Evolutionary conservation across 148 eudicot genomes (phyloP), one percentile per base, ranked within the genome.

Genomic region (Limonium bicolor): DNA sequence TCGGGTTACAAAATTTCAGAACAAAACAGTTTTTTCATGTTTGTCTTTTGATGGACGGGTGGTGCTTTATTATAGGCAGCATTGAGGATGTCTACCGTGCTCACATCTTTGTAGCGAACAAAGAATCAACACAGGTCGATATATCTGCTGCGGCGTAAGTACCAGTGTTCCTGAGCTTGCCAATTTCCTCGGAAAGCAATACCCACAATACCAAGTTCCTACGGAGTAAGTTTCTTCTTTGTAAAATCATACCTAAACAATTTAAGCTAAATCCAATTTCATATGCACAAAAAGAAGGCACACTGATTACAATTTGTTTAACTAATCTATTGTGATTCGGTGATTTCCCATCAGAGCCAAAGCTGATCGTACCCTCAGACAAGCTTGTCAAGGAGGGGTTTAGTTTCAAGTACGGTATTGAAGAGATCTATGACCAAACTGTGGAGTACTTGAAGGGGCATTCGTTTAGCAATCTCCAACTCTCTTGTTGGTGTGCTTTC

Each of bases 1-100:
- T n/a, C n/a, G n/a, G n/a, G n/a, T n/a, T n/a, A n/a, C n/a, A n/a
- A n/a, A n/a, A n/a, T n/a, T n/a, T n/a, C n/a, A n/a, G n/a, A n/a
- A n/a, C n/a, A n/a, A n/a, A n/a, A n/a, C n/a, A n/a, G n/a, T n/a
- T n/a, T n/a, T n/a, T n/a, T n/a, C n/a, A n/a, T n/a, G n/a, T n/a
- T n/a, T n/a, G n/a, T n/a, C n/a, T n/a, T n/a, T n/a, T n/a, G n/a
- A n/a, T n/a, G n/a, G n/a, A n/a, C n/a, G n/a, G n/a, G n/a, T n/a
- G n/a, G n/a, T n/a, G n/a, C n/a, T n/a, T n/a, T n/a, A n/a, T n/a
- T n/a, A n/a, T n/a, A n/a, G n/a, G n/a, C n/a, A n/a, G n/a, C n/a
- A n/a, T n/a, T n/a, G 85, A 77, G 31, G 85, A 77, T 70, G 85
- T 77, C 4, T 73, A 76, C 41, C 63, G 71, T 0, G 85, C 85